Evolutionary conservation across 2,329 filamentous ascomycete genomes (phyloP).

Genomic region (Berkeleyomyces basicola): DNA sequence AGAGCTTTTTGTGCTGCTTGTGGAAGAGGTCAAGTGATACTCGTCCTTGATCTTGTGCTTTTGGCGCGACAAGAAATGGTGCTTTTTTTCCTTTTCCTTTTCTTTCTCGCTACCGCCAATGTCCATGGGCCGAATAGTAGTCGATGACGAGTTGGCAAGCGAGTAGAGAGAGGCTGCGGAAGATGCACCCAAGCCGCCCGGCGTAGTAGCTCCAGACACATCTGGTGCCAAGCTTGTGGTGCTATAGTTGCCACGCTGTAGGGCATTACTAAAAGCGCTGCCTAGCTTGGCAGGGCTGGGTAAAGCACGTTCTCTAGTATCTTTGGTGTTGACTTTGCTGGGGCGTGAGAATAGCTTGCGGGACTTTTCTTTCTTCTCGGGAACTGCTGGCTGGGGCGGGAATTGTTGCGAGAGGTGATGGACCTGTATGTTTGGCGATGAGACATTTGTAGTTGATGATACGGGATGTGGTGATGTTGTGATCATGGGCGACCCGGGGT

Average conservation of each 20-base stretch:
- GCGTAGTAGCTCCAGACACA: conserved; percentile 33
- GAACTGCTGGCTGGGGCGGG: conserved; percentile 35
- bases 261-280: conserved; percentile 41
- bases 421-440: conserved; percentile 34
- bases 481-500: background rate
- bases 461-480: background rate
- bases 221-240: conserved; percentile 41
- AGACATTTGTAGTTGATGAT: background rate
- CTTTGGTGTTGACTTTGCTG: conserved; percentile 58
- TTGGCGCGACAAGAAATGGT: conserved; percentile 63
- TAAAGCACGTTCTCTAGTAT: conserved; percentile 47
- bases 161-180: conserved; percentile 43
- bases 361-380: conserved; percentile 59
- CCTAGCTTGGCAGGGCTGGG: conserved; percentile 59
- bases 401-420: conserved; percentile 19
- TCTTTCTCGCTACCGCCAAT: conserved; percentile 27
- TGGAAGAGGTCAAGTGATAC: conserved; percentile 53
- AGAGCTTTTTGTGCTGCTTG: conserved; percentile 55
- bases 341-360: conserved; percentile 69
- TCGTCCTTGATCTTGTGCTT: conserved; percentile 69
- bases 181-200: background rate
- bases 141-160: conserved; percentile 58
- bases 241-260: conserved; percentile 52
- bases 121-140: conserved; percentile 53
- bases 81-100: conserved; percentile 61